phyloP scores from a whole-genome alignment of 768 basidiomycete genomes.

The Antrodiella citrinella region DNA sequence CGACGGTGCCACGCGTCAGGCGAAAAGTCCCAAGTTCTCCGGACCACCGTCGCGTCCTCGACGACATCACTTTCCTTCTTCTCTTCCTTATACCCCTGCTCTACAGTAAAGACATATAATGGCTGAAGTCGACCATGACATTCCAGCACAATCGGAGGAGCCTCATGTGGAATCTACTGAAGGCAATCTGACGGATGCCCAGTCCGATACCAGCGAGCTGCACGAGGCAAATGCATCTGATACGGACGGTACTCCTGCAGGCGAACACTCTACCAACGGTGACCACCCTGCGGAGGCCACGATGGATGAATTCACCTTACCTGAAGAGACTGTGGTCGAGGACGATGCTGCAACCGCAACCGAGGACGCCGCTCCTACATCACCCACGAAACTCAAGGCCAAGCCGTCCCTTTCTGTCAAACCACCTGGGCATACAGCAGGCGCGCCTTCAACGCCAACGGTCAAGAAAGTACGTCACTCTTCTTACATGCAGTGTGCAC shows the following conservation, averaged over 20 bases:
- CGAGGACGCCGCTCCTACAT: conserved; percentile 7
- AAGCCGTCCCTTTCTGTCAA: conserved; percentile 31
- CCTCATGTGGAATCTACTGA: conserved; percentile 16
- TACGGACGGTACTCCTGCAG: conserved; percentile 11
- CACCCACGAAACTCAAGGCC: conserved; percentile 18
- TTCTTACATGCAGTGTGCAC: conserved; percentile 14
- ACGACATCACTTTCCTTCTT: conserved; percentile 3
- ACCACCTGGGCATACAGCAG: conserved; percentile 36
- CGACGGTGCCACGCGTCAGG: not conserved
- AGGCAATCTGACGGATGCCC: conserved; percentile 15
- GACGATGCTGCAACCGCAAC: conserved; percentile 15
- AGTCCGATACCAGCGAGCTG: conserved; percentile 23
- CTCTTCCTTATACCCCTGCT: conserved; percentile 10
- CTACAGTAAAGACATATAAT: conserved; percentile 16
- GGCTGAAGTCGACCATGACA: conserved; percentile 27
- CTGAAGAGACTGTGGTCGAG: conserved; percentile 20
- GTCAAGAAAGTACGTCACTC: conserved; percentile 58
- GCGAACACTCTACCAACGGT: conserved; percentile 9
- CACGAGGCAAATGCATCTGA: conserved; percentile 30
- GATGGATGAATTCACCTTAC: conserved; percentile 3
- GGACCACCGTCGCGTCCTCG: conserved; percentile 6
- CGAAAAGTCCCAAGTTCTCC: not conserved
- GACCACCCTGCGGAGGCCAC: conserved; percentile 12
- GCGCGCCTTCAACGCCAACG: conserved; percentile 39
- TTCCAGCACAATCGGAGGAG: conserved; percentile 12